Base-by-base conservation (phyloP, 169 alveolate genomes). In the Plasmodium chabaudi region DNA sequence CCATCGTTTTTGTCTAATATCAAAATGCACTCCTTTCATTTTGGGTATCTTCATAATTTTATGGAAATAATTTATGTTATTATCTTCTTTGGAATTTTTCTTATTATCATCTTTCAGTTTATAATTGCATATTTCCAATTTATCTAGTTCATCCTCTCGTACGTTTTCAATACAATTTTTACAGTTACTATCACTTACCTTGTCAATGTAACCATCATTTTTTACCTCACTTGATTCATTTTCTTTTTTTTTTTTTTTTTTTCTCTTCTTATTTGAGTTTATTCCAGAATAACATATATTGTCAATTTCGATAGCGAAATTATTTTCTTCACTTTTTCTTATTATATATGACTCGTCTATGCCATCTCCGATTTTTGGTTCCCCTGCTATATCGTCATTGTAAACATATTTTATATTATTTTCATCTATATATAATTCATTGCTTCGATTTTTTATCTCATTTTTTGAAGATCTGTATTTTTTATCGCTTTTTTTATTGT, bases 1-100 rank as follows among this genome's bases (percentile, higher is more conserved):
- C 90, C 90, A 82, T 34, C 90, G 65, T 34, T 82, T 82, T 70
- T 82, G 90, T 53, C 90, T 67, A 1, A 68, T 67, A 17, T 82
- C 90, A 82, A 82, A 82, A 82, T 82, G 90, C 9, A 82, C 90
- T 13, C 90, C 90, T 82, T 82, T 82, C 68, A 82, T 82, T 34
- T 82, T 82, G 3, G 90, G 90, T 34, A 82, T 82, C 44, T 68
- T 82, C 90, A 82, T 67, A 0, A 82, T 67, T 49, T 82, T 82
- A 23, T 34, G 55, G 12, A 49, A 65, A 21, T 67, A 82, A 61
- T 82, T 55, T 59, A 44, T 70, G 42, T 65, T 63, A 51, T 42
- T 59, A 46, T 64, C 69, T 12, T 64, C 60, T 6, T 67, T 55
- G 9, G 27, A 12, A 67, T 17, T 21, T 5, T 25, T 82, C 42